Percentiles rank a stretch among this genome's conserved stretches.
These are phyloP conservation scores for Lotmaria passim DNA, from an alignment of 208 protist genomes.

Conservation along the genomic window DNA sequence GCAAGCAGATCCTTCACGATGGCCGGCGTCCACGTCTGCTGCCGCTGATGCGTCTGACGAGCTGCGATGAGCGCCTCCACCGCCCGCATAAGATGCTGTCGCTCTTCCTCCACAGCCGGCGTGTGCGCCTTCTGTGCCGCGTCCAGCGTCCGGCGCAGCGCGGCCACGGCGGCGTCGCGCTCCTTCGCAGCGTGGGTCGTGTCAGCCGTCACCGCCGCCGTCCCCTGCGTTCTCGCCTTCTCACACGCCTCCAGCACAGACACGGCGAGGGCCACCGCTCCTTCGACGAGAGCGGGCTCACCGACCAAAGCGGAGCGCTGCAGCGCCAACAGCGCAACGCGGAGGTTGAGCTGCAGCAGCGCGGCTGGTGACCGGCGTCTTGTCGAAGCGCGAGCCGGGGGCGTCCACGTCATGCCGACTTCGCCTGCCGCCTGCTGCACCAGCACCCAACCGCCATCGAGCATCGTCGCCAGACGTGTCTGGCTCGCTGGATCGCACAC, in stretches of 20 bases:
- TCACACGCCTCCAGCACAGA: constrained; percentile 28
- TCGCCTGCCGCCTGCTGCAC: constrained; percentile 28
- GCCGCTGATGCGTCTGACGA: constrained; percentile 17
- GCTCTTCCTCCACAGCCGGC: constrained; percentile 18
- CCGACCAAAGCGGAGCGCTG: constrained; percentile 10
- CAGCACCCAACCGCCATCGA: constrained; percentile 12
- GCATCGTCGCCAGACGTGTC: not conserved
- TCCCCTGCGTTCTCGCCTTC: not conserved
- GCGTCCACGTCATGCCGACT: constrained; percentile 29
- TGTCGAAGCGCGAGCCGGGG: not conserved
- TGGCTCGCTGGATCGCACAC: constrained; percentile 16
- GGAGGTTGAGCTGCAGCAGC: constrained; percentile 18
- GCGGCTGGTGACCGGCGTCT: not conserved
- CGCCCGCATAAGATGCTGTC: constrained; percentile 30
- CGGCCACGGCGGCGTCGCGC: not conserved
- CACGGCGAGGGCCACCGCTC: constrained; percentile 21
- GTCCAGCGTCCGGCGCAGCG: constrained; percentile 28
- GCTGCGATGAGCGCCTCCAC: constrained; percentile 20
- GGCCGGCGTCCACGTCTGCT: constrained; percentile 18
- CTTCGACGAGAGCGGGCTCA: constrained; percentile 21
- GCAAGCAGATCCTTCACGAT: constrained; percentile 9
- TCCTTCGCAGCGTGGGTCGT: constrained; percentile 2
- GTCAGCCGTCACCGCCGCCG: constrained; percentile 1
- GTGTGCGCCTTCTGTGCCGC: constrained; percentile 2
- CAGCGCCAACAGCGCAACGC: constrained; percentile 15